phyloP scores from a whole-genome alignment of 768 basidiomycete species.

The Infundibulicybe gibba region DNA sequence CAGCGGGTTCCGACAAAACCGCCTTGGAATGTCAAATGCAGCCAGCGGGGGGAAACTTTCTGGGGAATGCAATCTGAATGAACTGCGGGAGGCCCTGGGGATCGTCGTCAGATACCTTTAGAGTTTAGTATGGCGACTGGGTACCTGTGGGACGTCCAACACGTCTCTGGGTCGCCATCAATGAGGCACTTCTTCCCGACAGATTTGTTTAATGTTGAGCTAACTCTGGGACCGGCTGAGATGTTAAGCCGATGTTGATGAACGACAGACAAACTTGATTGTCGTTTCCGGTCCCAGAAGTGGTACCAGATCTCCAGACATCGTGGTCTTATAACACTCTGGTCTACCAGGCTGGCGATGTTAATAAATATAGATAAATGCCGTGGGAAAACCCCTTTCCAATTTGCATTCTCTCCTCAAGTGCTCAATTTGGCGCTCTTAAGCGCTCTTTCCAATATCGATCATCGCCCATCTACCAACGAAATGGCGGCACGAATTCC shows the following conservation, averaged over 20 bases:
- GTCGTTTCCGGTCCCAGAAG: conserved; percentile 40
- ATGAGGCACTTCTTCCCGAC: conserved; percentile 67
- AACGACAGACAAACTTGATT: conserved; percentile 42
- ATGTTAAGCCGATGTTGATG: conserved; percentile 2
- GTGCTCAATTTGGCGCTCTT: background rate
- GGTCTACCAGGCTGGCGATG: background rate
- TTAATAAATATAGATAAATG: too few relatives aligned
- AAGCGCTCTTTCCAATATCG: background rate
- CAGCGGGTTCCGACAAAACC: conserved; percentile 79
- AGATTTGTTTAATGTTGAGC: conserved; percentile 74
- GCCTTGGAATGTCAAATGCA: conserved; percentile 77
- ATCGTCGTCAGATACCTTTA: background rate
- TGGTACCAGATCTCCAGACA: conserved; percentile 23
- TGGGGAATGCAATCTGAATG: conserved; percentile 60
- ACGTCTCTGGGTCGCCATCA: conserved; percentile 73
- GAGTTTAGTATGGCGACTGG: background rate
- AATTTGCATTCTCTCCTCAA: too few relatives aligned
- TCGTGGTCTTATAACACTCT: conserved; percentile 13
- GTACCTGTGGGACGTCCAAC: conserved; percentile 83
- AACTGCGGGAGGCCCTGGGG: conserved; percentile 74
- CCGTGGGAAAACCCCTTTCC: background rate
- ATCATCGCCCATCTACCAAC: conserved; percentile 5
- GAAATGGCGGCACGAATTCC: conserved; percentile 13
- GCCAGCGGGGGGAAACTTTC: conserved; percentile 49
- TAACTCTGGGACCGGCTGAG: conserved; percentile 49